phyloP scores from a whole-genome alignment of 1,284 basidiomycete genomes.

The Vanrija pseudolonga region DNA sequence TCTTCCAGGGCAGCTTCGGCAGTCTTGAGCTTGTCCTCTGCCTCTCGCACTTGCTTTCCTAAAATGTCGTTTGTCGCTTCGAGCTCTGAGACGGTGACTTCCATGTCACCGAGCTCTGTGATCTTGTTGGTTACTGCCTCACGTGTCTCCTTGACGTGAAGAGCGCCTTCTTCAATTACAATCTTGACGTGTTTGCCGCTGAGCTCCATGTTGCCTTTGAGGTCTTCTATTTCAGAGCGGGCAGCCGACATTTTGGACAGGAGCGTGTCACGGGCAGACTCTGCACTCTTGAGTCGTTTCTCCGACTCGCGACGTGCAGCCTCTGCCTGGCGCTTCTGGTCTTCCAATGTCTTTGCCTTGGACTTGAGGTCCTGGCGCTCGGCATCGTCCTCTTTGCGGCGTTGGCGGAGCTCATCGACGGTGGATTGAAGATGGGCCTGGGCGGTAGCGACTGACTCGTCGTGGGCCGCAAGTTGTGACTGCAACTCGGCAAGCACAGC shows the following conservation, averaged over 20 bases:
- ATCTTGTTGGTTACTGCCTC: constrained; percentile 62
- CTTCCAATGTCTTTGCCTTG: constrained; percentile 78
- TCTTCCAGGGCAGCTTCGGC: constrained; percentile 30
- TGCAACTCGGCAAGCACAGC: constrained; percentile 66
- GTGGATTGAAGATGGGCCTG: constrained; percentile 66
- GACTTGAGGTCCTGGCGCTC: constrained; percentile 72
- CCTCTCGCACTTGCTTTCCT: constrained; percentile 32
- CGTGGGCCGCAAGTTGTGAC: constrained; percentile 69
- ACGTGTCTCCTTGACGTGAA: constrained; percentile 33
- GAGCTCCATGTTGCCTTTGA: constrained; percentile 57
- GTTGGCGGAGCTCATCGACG: constrained; percentile 67
- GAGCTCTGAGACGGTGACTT: constrained; percentile 31
- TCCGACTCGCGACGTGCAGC: constrained; percentile 75
- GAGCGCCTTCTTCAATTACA: constrained; percentile 57
- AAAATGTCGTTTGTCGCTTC: constrained; percentile 36
- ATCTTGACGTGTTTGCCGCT: constrained; percentile 43
- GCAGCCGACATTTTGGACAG: constrained; percentile 63
- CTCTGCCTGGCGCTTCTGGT: constrained; percentile 79
- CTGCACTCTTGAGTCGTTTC: constrained; percentile 71
- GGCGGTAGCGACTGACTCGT: constrained; percentile 60
- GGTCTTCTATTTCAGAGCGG: constrained; percentile 62
- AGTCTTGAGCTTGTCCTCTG: constrained; percentile 39
- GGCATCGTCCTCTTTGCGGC: constrained; percentile 78
- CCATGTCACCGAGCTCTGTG: constrained; percentile 43
- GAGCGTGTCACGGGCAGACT: constrained; percentile 63